phyloP scores from a whole-genome alignment of 371 early-diverging fungal species.

The Mortierella sp. region DNA sequence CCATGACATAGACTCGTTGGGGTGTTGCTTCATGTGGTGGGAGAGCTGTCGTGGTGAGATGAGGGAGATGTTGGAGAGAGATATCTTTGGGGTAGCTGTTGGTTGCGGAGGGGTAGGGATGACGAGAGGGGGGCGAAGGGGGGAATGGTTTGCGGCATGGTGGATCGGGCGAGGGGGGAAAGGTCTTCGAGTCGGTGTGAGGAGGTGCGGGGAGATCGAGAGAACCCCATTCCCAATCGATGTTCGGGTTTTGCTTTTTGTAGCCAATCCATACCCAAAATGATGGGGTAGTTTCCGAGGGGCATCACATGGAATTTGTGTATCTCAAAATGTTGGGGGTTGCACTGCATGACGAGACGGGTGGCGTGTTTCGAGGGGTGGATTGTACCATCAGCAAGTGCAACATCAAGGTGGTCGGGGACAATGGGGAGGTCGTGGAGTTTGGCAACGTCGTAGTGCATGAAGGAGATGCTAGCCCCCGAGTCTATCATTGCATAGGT shows the following conservation, averaged over 20 bases:
- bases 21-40: not conserved
- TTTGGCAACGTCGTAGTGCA: constrained; percentile 8
- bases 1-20: constrained; percentile 6
- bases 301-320: too few relatives aligned
- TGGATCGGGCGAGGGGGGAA: not conserved
- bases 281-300: not conserved
- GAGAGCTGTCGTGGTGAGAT: constrained; percentile 6
- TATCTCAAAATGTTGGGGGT: too few relatives aligned
- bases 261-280: not conserved
- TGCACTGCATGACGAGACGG: too few relatives aligned
- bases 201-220: too few relatives aligned
- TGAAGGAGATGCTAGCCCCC: too few relatives aligned
- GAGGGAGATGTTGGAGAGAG: constrained; percentile 21
- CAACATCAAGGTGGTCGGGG: not conserved
- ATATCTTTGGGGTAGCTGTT: too few relatives aligned
- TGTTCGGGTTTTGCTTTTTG: too few relatives aligned
- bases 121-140: not conserved
- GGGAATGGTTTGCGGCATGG: not conserved
- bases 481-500: constrained; percentile 24
- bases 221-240: too few relatives aligned
- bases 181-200: too few relatives aligned
- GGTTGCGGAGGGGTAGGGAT: not conserved
- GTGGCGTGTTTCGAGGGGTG: too few relatives aligned
- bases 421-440: not conserved
- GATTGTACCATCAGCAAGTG: too few relatives aligned